Evolutionary conservation across 192 early-diverging fungal genomes (phyloP), one percentile per base, ranked within the genome.

Genomic region (Coemansia sp.): DNA sequence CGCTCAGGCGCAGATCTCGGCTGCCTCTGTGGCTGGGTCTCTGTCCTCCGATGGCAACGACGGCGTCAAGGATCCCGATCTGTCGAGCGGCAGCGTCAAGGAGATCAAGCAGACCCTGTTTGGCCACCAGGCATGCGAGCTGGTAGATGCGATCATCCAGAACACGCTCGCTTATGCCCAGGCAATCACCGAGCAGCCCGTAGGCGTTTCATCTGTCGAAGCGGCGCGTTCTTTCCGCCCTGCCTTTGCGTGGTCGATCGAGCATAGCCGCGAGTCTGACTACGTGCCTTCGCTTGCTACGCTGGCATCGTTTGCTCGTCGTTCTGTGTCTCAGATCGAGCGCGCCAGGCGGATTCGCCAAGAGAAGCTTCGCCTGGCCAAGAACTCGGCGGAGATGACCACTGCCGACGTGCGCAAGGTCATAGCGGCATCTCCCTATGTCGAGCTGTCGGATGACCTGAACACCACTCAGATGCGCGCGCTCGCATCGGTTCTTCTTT

Each of bases 181-280:
- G 60, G 50, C 78, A 10, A 64, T 75, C 24, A 75, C 78, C 0
- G 78, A 81, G 69, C 74, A 42, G 28, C 60, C 56, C 22, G 30
- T 29, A 30, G 49, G 10, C 20, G 23, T 19, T 32, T 4, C 14
- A 7, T 19, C 42, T 10, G 45, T 66, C 6, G 35, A 49, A 0
- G 35, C 50, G 20, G 42, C 63, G 20, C 65, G 68, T 1, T 7
- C 66, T 6, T 69, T 75, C 62, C 62, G 73, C 1, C 78, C 73
- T 6, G 78, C 73, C 3, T 81, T 81, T n/a, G 19, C 78, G 16
- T 81, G 78, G 69, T 45, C 69, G 3, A 71, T 81, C 36, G 78
- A 75, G 65, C 78, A 81, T 53, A 72, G 67, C 39, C 78, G 78
- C 29, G 72, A 81, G 53, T 65, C 73, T 11, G 78, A 81, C 51